Evolutionary conservation across 2,329 filamentous ascomycete species (phyloP).

Genomic region (Diplodia seriata): DNA sequence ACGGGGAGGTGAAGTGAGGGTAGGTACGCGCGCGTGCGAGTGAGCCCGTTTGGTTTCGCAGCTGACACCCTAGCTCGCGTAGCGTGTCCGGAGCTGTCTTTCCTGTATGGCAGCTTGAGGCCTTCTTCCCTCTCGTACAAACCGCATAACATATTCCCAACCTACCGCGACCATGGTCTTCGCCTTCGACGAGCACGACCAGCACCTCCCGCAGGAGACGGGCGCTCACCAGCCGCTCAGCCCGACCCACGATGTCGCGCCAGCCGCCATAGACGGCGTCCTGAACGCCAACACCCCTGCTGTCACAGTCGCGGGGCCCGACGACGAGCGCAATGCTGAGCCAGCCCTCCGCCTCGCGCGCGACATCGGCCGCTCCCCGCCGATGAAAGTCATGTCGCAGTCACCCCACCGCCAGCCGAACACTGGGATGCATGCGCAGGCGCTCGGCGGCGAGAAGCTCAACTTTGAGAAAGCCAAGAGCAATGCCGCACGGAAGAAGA

Average conservation of each 20-base stretch:
- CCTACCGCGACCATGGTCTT: constrained; percentile 29
- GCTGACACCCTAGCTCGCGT: constrained; percentile 27
- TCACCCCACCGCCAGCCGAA: constrained; percentile 40
- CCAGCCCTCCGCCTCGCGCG: constrained; percentile 28
- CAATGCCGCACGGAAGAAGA: constrained; percentile 44
- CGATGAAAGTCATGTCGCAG: constrained; percentile 46
- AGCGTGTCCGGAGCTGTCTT: constrained; percentile 3
- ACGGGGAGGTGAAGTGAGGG: constrained; percentile 27
- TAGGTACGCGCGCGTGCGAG: constrained; percentile 1
- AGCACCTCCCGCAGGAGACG: constrained; percentile 30
- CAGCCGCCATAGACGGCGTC: background rate
- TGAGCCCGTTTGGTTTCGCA: constrained; percentile 25
- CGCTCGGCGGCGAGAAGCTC: constrained; percentile 43
- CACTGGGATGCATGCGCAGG: constrained; percentile 36
- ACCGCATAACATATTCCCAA: constrained; percentile 3
- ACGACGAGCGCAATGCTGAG: constrained; percentile 6
- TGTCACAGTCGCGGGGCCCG: background rate
- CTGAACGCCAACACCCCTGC: constrained; percentile 11
- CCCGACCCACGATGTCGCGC: constrained; percentile 7
- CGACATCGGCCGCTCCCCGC: constrained; percentile 42
- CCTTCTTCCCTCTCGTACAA: constrained; percentile 22
- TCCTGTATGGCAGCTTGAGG: constrained; percentile 16
- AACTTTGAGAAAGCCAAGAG: constrained; percentile 42
- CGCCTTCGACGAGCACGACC: constrained; percentile 32
- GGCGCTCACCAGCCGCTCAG: constrained; percentile 6